These are phyloP conservation scores for Saccharum officinarum DNA, from an alignment of 176 grass and related monocot species.

Conservation along the genomic window DNA sequence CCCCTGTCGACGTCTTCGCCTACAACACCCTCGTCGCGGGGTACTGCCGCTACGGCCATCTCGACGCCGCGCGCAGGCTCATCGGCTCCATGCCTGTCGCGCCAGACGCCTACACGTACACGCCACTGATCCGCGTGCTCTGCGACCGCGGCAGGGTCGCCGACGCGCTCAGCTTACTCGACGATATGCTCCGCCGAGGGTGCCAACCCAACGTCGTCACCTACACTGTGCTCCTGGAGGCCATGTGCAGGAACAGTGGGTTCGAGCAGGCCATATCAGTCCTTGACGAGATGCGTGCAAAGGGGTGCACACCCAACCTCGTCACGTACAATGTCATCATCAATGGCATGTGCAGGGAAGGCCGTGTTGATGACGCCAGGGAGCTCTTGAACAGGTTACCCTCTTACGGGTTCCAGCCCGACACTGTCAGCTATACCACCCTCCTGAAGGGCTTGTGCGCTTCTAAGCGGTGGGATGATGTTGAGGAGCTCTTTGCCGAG, in stretches of 20 bases:
- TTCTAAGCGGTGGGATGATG: constrained; percentile 50
- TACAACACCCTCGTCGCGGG: constrained; percentile 61
- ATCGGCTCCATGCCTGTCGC: constrained; percentile 51
- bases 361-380: constrained; percentile 42
- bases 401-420: constrained; percentile 51
- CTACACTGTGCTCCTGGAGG: constrained; percentile 70
- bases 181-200: constrained; percentile 48
- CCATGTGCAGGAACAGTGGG: constrained; percentile 50
- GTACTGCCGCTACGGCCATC: constrained; percentile 46
- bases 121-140: constrained; percentile 60
- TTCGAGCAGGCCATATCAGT: constrained; percentile 53
- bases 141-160: constrained; percentile 53
- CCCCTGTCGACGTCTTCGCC: constrained; percentile 50
- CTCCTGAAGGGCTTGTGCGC: constrained; percentile 59
- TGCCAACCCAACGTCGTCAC: constrained; percentile 68
- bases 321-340: constrained; percentile 79
- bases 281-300: constrained; percentile 61
- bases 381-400: constrained; percentile 53
- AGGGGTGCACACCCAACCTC: constrained; percentile 62
- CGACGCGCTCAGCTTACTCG: constrained; percentile 52
- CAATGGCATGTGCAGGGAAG: constrained; percentile 66
- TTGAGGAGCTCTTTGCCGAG: constrained; percentile 57
- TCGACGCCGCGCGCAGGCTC: constrained; percentile 48
- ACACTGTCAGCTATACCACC: constrained; percentile 63
- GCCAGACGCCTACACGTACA: constrained; percentile 72